These are phyloP conservation scores for Epichloe uncinata DNA, from an alignment of 2,329 filamentous ascomycete genomes.

Conservation along the genomic window DNA sequence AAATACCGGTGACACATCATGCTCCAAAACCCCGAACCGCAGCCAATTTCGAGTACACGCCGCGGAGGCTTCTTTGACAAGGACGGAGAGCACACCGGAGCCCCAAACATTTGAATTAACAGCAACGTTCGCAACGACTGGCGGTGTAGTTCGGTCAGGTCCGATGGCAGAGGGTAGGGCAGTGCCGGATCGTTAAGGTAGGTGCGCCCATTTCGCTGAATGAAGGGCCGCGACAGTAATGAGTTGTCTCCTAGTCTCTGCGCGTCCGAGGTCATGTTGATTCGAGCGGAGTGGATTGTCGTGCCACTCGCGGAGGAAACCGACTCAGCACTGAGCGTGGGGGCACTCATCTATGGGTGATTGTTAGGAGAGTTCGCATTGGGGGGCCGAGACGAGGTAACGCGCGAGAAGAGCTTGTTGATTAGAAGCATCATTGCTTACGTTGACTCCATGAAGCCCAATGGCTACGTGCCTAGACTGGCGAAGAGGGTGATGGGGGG, in stretches of 20 bases:
- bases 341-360: slow-evolving; percentile 21
- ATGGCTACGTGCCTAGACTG: slow-evolving; percentile 4
- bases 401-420: background rate
- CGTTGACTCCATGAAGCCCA: slow-evolving; percentile 6
- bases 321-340: slow-evolving; percentile 29
- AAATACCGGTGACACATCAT: slow-evolving; percentile 77
- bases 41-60: slow-evolving; percentile 74
- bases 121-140: slow-evolving; percentile 77
- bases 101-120: slow-evolving; percentile 67
- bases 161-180: slow-evolving; percentile 76
- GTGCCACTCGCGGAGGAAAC: slow-evolving; percentile 32
- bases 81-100: slow-evolving; percentile 60
- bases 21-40: slow-evolving; percentile 82
- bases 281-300: slow-evolving; percentile 28
- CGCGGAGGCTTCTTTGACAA: slow-evolving; percentile 55
- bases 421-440: slow-evolving; percentile 2
- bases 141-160: slow-evolving; percentile 74
- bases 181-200: slow-evolving; percentile 64
- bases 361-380: slow-evolving; percentile 5
- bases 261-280: slow-evolving; percentile 36
- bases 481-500: background rate
- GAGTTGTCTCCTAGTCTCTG: slow-evolving; percentile 29
- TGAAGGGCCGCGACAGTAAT: slow-evolving; percentile 39
- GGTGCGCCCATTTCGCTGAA: slow-evolving; percentile 64
- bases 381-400: background rate